A percentile compares a stretch with the other conserved stretches of the same genome.
Conservation (phyloP, 352 stramenopile species). For the Pythium phragmiticola region DNA sequence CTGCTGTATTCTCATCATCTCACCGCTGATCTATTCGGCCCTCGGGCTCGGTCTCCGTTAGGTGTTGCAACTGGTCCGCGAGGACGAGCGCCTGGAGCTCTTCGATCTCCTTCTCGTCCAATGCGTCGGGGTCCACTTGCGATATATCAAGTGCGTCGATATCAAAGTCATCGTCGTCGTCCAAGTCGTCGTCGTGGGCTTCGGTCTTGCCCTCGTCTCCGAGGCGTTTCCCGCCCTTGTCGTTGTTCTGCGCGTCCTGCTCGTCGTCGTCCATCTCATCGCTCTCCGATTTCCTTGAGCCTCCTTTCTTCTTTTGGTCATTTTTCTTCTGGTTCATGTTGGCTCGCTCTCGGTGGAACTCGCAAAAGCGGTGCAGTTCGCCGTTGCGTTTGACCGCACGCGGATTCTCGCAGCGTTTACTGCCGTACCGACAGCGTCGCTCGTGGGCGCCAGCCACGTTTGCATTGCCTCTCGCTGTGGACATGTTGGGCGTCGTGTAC, state of each 20-base stretch:
- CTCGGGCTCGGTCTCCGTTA: background rate
- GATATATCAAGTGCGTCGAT: conserved; percentile 12
- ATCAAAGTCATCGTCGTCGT: conserved; percentile 4
- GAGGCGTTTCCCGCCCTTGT: background rate
- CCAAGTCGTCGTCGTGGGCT: background rate
- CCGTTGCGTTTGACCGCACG: conserved; percentile 35
- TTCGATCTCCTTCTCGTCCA: conserved; percentile 24
- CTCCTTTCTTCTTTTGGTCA: conserved; percentile 30
- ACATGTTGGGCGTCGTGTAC: background rate
- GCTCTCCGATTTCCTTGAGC: conserved; percentile 6
- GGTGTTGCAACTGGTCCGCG: conserved; percentile 10
- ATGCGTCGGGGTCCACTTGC: conserved; percentile 8
- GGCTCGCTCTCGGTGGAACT: conserved; percentile 30
- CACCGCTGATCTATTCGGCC: conserved; percentile 10
- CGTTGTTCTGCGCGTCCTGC: conserved; percentile 1
- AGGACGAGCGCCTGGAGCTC: conserved; percentile 15
- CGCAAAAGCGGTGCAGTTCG: conserved; percentile 31
- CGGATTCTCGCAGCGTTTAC: conserved; percentile 24
- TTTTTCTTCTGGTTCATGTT: conserved; percentile 63
- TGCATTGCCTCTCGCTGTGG: background rate
- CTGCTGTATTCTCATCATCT: background rate
- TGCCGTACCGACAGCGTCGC: conserved; percentile 25
- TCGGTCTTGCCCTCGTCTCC: background rate
- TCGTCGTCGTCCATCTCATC: conserved; percentile 7
- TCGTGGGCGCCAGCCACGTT: conserved; percentile 8